A percentile compares a stretch with the other conserved stretches of the same genome.
phyloP scores from a whole-genome alignment of 2,329 filamentous ascomycete genomes.

The Teratosphaeria viscida region DNA sequence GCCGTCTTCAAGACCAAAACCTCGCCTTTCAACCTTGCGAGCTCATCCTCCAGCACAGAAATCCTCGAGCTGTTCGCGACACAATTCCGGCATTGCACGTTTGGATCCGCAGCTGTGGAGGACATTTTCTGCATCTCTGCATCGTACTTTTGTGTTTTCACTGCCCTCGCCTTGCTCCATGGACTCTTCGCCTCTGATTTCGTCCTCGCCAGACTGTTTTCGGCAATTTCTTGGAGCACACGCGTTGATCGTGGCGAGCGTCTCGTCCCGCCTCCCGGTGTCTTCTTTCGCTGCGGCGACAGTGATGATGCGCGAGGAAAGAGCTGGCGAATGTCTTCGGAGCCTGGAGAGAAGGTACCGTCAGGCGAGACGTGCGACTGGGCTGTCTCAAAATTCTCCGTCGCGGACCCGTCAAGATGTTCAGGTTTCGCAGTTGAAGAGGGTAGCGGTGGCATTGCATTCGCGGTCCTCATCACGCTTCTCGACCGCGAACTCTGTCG shows the following conservation, averaged over 20 bases:
- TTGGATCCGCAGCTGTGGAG: background rate
- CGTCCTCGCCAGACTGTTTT: conserved; percentile 1
- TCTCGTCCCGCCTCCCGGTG: background rate
- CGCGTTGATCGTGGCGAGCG: background rate
- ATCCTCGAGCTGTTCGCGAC: conserved; percentile 5
- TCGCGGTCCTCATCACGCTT: conserved; percentile 10
- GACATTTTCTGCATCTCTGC: too few species aligned
- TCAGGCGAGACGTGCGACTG: conserved; percentile 8
- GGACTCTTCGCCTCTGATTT: conserved; percentile 11
- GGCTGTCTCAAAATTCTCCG: conserved; percentile 12
- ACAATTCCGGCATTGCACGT: background rate
- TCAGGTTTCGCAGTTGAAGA: background rate
- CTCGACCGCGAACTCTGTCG: conserved; percentile 14
- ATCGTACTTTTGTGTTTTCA: background rate
- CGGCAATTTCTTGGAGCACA: conserved; percentile 2
- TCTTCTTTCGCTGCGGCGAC: conserved; percentile 6
- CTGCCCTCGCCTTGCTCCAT: conserved; percentile 13
- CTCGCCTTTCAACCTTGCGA: conserved; percentile 18
- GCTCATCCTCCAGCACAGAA: conserved; percentile 14
- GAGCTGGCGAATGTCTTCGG: conserved; percentile 16
- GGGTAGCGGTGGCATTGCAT: background rate
- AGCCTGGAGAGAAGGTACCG: conserved; percentile 10
- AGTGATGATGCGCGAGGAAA: conserved; percentile 21
- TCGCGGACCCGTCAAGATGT: conserved; percentile 9
- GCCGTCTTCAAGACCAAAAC: conserved; percentile 16